Percentiles rank a stretch among this genome's conserved stretches.
Evolutionary conservation across 345 rosid species (phyloP).

Genomic region (Firmiana major): DNA sequence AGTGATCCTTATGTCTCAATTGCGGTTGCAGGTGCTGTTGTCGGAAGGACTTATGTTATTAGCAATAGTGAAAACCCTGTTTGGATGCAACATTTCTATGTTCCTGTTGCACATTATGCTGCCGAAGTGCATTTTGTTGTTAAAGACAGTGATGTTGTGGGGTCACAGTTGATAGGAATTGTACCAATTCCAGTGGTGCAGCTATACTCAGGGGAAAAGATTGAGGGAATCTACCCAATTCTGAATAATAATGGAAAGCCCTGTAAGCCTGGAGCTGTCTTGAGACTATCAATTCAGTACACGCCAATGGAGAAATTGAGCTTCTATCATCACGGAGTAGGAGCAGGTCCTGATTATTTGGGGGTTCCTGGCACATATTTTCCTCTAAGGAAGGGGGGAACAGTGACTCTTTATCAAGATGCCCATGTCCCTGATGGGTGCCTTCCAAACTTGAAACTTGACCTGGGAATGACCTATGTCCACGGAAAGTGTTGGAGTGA

Average conservation of each 20-base stretch:
- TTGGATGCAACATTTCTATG: conserved; percentile 83
- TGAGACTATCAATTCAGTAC: conserved; percentile 75
- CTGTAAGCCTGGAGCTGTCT: conserved; percentile 72
- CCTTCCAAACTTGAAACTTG: conserved; percentile 64
- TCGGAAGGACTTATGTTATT: conserved; percentile 84
- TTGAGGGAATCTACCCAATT: conserved; percentile 69
- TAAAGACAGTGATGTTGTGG: conserved; percentile 86
- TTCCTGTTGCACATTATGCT: conserved; percentile 84
- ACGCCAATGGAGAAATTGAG: conserved; percentile 62
- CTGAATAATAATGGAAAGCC: conserved; percentile 59
- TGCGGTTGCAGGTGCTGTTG: conserved; percentile 52
- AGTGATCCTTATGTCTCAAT: conserved; percentile 94
- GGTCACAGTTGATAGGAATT: conserved; percentile 77
- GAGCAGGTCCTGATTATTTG: conserved; percentile 71
- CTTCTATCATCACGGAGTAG: conserved; percentile 71
- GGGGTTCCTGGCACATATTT: conserved; percentile 97
- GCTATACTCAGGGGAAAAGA: conserved; percentile 49
- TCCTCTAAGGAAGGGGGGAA: conserved; percentile 84
- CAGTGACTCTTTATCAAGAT: conserved; percentile 88
- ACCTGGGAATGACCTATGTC: conserved; percentile 55
- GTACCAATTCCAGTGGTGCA: conserved; percentile 82
- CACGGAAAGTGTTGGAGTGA: conserved; percentile 92
- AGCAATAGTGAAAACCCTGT: conserved; percentile 82
- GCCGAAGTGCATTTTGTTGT: conserved; percentile 82
- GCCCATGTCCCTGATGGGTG: conserved; percentile 86